Conservation (phyloP, 768 basidiomycete genomes). For the Paxillus involutus region DNA sequence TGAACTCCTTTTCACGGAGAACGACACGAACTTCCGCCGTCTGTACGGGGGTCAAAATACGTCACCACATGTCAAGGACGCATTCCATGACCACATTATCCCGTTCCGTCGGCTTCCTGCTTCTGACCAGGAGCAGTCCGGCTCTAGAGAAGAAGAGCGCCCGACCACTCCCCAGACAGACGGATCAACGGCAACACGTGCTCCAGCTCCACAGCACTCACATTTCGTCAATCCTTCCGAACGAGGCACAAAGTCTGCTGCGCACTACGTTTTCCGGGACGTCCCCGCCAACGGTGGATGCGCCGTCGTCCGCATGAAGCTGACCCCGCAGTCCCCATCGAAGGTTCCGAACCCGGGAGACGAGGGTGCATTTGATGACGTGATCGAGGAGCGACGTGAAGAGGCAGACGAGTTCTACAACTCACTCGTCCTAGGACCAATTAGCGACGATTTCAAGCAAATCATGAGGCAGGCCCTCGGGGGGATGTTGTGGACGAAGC, state of each 20-base stretch:
- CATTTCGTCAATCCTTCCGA: conserved; percentile 82
- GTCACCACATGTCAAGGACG: conserved; percentile 88
- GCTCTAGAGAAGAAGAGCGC: not conserved
- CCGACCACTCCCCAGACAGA: not conserved
- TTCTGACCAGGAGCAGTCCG: conserved; percentile 34
- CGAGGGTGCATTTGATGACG: conserved; percentile 86
- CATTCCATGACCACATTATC: conserved; percentile 97
- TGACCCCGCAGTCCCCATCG: conserved; percentile 76
- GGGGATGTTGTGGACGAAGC: conserved; percentile 99
- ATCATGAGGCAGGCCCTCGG: conserved; percentile 95
- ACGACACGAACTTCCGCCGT: conserved; percentile 93
- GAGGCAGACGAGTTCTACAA: conserved; percentile 98
- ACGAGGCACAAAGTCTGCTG: conserved; percentile 89
- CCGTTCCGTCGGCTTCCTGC: conserved; percentile 71
- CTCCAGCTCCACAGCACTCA: not conserved
- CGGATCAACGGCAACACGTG: not conserved
- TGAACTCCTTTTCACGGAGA: conserved; percentile 91
- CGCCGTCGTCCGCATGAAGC: conserved; percentile 90
- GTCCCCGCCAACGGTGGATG: conserved; percentile 93
- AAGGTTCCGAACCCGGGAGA: conserved; percentile 82
- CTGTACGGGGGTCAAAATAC: conserved; percentile 88
- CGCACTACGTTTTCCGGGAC: conserved; percentile 83
- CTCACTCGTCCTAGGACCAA: conserved; percentile 74
- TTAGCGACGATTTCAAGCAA: conserved; percentile 91
- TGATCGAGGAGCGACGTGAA: conserved; percentile 83